Percentiles rank a stretch among this genome's conserved stretches.
Evolutionary conservation across 208 protist genomes (phyloP).

Genomic region (Acanthamoeba triangularis): DNA sequence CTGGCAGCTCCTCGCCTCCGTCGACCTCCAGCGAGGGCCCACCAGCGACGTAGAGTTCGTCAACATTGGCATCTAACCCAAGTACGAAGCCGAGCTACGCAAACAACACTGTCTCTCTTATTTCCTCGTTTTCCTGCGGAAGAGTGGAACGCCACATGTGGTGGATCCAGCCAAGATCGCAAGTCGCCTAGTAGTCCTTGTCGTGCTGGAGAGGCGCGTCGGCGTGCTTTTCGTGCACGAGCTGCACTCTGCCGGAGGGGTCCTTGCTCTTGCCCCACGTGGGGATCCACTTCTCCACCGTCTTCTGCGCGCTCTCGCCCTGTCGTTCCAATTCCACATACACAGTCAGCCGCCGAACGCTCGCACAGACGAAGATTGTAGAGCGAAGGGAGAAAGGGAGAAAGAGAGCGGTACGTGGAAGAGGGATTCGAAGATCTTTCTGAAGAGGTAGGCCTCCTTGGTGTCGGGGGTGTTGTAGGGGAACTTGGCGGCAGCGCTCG

Average conservation of each 20-base stretch:
- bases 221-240: slow-evolving; percentile 69
- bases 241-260: slow-evolving; percentile 83
- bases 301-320: slow-evolving; percentile 71
- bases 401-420: slow-evolving; percentile 86
- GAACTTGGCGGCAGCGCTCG: slow-evolving; percentile 87
- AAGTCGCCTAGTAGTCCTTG: slow-evolving; percentile 67
- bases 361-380: background rate
- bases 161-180: background rate
- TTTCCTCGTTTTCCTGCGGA: no score
- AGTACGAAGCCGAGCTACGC: no score
- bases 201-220: slow-evolving; percentile 69
- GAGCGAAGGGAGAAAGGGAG: background rate
- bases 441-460: slow-evolving; percentile 94
- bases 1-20: slow-evolving; percentile 36
- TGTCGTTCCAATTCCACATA: no score
- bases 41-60: slow-evolving; percentile 17
- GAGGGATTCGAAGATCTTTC: slow-evolving; percentile 91
- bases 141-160: background rate
- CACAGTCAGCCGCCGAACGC: background rate
- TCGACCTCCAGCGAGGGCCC: slow-evolving; percentile 26
- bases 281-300: slow-evolving; percentile 85
- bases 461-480: slow-evolving; percentile 93
- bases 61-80: background rate
- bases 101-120: no score
- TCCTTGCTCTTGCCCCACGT: slow-evolving; percentile 84